Evolutionary conservation across 106 monocot species (phyloP).

Genomic region (Dactylorhiza incarnata): DNA sequence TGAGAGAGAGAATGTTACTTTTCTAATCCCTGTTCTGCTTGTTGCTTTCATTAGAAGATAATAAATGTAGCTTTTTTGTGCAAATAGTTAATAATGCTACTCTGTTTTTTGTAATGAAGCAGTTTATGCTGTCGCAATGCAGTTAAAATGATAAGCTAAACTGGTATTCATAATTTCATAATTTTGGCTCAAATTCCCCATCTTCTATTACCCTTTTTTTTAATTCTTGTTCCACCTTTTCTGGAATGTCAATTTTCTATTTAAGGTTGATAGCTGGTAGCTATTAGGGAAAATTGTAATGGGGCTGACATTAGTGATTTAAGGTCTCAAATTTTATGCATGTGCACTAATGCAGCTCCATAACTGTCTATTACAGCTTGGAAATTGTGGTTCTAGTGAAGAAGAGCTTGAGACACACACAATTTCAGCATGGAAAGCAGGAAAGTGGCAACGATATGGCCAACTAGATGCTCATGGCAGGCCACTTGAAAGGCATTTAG

Average conservation of each 20-base stretch:
- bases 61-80: no score
- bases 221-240: background rate
- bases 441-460: slow-evolving; percentile 47
- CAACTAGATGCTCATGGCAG: slow-evolving; percentile 50
- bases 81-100: no score
- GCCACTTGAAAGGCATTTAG: slow-evolving; percentile 37
- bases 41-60: no score
- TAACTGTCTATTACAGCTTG: slow-evolving; percentile 52
- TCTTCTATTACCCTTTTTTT: background rate
- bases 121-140: background rate
- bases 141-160: background rate
- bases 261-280: background rate
- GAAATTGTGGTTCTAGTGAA: slow-evolving; percentile 85
- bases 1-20: no score
- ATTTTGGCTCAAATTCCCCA: background rate
- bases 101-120: background rate
- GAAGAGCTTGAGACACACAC: slow-evolving; percentile 98
- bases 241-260: background rate
- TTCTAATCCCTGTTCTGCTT: no score
- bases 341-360: background rate
- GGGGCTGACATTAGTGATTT: background rate
- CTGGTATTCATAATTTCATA: background rate
- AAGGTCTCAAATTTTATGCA: background rate
- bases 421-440: slow-evolving; percentile 95
- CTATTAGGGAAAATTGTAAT: background rate